These are phyloP conservation scores for Stellera chamaejasme DNA, from an alignment of 345 rosid species.

Conservation along the genomic window DNA sequence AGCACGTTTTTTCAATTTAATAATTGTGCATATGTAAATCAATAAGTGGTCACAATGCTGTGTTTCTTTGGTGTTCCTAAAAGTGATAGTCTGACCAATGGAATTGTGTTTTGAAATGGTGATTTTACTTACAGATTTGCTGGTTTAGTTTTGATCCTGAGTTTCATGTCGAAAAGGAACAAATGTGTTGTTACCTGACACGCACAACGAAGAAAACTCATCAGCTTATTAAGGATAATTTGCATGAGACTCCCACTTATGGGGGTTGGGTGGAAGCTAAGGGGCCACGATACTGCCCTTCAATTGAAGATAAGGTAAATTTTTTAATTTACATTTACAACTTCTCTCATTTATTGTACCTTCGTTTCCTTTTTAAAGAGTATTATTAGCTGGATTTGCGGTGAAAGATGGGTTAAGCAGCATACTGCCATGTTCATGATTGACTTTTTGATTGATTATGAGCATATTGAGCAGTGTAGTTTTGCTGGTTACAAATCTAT, in stretches of 20 bases:
- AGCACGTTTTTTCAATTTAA: too few relatives aligned
- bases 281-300: slow-evolving; percentile 99
- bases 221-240: slow-evolving; percentile 78
- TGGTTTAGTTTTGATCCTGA: slow-evolving; percentile 98
- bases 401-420: neutral
- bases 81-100: too few relatives aligned
- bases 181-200: slow-evolving; percentile 92
- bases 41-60: too few relatives aligned
- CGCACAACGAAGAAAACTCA: slow-evolving; percentile 81
- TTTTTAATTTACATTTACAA: neutral
- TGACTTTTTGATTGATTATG: neutral
- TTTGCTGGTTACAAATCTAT: neutral
- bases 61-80: too few relatives aligned
- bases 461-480: neutral
- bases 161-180: slow-evolving; percentile 81
- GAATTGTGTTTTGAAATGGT: slow-evolving; percentile 17
- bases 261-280: slow-evolving; percentile 99
- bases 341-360: neutral
- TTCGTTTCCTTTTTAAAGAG: slow-evolving; percentile 2
- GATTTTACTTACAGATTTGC: slow-evolving; percentile 46
- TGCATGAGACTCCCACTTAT: slow-evolving; percentile 98
- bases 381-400: neutral
- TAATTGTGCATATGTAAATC: too few relatives aligned
- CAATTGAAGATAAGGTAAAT: slow-evolving; percentile 92
- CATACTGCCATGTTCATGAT: neutral